A percentile compares a stretch with the other conserved stretches of the same genome.
Conservation (phyloP, 345 rosid genomes). For the Eucalyptus victrix region DNA sequence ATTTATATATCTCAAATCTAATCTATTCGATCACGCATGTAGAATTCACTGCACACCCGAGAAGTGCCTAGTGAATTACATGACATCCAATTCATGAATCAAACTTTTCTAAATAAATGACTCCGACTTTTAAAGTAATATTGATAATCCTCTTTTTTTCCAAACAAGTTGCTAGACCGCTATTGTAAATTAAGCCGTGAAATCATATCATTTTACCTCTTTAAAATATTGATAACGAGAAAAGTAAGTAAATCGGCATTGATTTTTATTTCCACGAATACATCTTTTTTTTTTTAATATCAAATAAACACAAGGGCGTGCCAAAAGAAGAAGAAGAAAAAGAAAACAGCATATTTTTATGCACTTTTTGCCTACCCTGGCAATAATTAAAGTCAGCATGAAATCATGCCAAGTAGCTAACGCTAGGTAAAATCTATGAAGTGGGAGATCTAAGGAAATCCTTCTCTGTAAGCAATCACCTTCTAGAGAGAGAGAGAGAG, state of each 20-base stretch:
- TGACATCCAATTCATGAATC: neutral
- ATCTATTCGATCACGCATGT: neutral
- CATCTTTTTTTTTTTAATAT: neutral
- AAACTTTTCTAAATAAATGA: neutral
- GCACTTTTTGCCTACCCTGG: neutral
- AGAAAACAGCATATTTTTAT: neutral
- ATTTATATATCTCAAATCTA: neutral
- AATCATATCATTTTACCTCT: neutral
- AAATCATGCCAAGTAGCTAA: no score
- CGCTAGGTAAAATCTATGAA: no score
- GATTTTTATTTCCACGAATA: neutral
- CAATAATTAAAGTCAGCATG: neutral
- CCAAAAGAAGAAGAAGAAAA: neutral
- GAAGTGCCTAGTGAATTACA: neutral
- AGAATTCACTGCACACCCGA: fast-evolving
- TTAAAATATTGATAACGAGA: neutral
- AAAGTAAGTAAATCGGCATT: neutral
- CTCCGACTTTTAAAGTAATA: neutral
- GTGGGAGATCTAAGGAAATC: no score
- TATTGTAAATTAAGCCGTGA: neutral
- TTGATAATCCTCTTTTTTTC: neutral
- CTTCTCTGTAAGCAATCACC: no score
- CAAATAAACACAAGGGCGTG: neutral
- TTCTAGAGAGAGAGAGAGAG: no score
- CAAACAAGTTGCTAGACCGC: neutral